A percentile compares a stretch with the other conserved stretches of the same genome.
Conservation (phyloP, 352 stramenopile species). For the Phytopythium kandeliae region DNA sequence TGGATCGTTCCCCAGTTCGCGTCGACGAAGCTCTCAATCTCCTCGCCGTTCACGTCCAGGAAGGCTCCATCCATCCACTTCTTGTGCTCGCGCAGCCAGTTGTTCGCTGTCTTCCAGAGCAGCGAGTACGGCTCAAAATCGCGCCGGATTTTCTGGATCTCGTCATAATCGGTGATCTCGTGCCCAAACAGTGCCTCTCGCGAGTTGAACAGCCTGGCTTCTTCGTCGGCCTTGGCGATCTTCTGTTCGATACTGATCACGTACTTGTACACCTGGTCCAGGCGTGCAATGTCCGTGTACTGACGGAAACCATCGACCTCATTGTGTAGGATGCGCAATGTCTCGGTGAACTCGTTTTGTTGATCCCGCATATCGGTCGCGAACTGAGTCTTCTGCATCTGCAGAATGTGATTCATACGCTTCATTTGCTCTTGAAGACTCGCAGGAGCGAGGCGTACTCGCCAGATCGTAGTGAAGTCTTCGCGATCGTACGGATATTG, state of each 20-base stretch:
- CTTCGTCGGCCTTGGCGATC: slow-evolving; percentile 85
- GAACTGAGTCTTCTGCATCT: slow-evolving; percentile 83
- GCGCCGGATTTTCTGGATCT: slow-evolving; percentile 87
- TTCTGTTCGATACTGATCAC: slow-evolving; percentile 84
- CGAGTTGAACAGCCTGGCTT: slow-evolving; percentile 89
- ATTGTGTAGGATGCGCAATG: slow-evolving; percentile 74
- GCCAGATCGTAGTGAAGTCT: slow-evolving; percentile 89
- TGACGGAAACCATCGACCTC: slow-evolving; percentile 86
- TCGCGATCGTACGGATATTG: slow-evolving; percentile 83
- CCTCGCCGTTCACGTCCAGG: slow-evolving; percentile 87
- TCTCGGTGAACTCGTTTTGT: slow-evolving; percentile 88
- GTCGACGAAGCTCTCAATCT: slow-evolving; percentile 89
- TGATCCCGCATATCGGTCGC: slow-evolving; percentile 90
- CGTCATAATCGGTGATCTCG: slow-evolving; percentile 89
- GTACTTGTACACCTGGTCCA: slow-evolving; percentile 87
- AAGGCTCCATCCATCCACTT: slow-evolving; percentile 92
- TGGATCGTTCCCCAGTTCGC: slow-evolving; percentile 78
- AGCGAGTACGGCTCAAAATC: slow-evolving; percentile 94
- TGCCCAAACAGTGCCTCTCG: slow-evolving; percentile 86
- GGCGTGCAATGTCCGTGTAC: slow-evolving; percentile 80
- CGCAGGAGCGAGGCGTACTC: slow-evolving; percentile 83
- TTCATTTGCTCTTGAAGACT: slow-evolving; percentile 86
- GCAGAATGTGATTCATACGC: slow-evolving; percentile 70
- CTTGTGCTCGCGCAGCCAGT: slow-evolving; percentile 90
- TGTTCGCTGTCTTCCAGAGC: slow-evolving; percentile 90